Percentiles rank a stretch among this genome's conserved stretches.
phyloP scores from a whole-genome alignment of 257 asterid genomes.

The Verbena officinalis region DNA sequence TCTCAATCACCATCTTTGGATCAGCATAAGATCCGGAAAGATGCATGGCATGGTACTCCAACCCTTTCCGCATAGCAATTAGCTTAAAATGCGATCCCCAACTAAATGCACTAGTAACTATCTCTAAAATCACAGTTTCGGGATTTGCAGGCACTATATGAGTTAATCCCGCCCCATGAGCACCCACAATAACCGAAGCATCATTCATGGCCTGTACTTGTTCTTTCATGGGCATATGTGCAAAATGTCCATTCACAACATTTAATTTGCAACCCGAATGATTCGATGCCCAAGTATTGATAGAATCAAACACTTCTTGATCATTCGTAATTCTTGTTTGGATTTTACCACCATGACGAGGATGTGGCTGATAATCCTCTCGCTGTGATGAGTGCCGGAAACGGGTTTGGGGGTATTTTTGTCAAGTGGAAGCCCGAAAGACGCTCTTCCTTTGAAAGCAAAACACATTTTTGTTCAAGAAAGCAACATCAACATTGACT shows the following conservation, averaged over 20 bases:
- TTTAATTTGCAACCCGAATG: slow-evolving; percentile 54
- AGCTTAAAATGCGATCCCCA: slow-evolving; percentile 88
- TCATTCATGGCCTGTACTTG: slow-evolving; percentile 89
- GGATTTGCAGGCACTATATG: slow-evolving; percentile 80
- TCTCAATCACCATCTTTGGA: slow-evolving; percentile 56
- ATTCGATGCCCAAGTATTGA: slow-evolving; percentile 63
- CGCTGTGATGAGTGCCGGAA: slow-evolving; percentile 58
- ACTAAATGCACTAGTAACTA: slow-evolving; percentile 69
- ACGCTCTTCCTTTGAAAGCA: too few species aligned
- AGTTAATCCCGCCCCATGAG: slow-evolving; percentile 99
- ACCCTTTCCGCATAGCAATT: slow-evolving; percentile 90
- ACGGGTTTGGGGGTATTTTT: slow-evolving; percentile 39
- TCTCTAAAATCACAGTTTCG: slow-evolving; percentile 69
- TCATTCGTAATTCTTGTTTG: slow-evolving; percentile 88
- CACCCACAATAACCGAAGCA: slow-evolving; percentile 82
- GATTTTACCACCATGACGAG: slow-evolving; percentile 92
- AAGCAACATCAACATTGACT: too few species aligned
- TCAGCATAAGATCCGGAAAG: slow-evolving; percentile 62
- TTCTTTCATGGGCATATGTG: slow-evolving; percentile 97
- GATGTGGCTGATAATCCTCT: slow-evolving; percentile 93
- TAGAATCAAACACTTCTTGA: slow-evolving; percentile 61
- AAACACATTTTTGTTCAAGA: too few species aligned
- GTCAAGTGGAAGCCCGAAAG: slow-evolving; percentile 74
- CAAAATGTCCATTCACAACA: slow-evolving; percentile 80
- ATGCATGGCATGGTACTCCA: slow-evolving; percentile 77